Evolutionary conservation across 2,329 filamentous ascomycete species (phyloP).

Genomic region (Graphiopsis chlorocephala): DNA sequence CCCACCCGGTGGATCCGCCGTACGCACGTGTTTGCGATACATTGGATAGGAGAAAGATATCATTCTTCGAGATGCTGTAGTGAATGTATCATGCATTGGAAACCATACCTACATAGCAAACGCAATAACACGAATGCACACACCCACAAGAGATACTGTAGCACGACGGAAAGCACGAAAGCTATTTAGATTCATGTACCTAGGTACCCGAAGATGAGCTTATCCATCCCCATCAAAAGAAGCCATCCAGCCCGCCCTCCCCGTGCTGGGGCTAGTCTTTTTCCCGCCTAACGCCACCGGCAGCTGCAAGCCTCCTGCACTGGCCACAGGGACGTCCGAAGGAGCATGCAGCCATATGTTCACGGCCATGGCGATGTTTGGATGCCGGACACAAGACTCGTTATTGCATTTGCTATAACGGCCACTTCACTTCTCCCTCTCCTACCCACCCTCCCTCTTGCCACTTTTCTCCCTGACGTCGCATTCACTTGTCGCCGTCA

Average conservation of each 20-base stretch:
- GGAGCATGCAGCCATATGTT: not conserved
- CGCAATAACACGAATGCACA: not conserved
- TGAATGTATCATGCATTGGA: not conserved
- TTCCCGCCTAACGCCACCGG: not conserved
- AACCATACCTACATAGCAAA: not conserved
- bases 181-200: not conserved
- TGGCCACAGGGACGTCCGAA: not conserved
- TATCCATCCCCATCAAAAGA: not conserved
- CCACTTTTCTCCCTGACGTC: not conserved
- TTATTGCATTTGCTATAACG: not conserved
- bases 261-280: not conserved
- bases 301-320: not conserved
- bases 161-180: not conserved
- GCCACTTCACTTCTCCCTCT: not conserved
- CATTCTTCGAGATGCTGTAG: not conserved
- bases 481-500: conserved; percentile 6
- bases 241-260: not conserved
- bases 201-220: not conserved
- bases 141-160: too few relatives aligned
- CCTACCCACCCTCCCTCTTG: not conserved
- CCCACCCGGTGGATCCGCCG: not conserved
- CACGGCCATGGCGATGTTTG: not conserved
- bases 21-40: not conserved
- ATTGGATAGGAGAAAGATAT: not conserved
- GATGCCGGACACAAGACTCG: not conserved